phyloP scores from a whole-genome alignment of 352 stramenopile genomes.

The Thraustotheca clavata region DNA sequence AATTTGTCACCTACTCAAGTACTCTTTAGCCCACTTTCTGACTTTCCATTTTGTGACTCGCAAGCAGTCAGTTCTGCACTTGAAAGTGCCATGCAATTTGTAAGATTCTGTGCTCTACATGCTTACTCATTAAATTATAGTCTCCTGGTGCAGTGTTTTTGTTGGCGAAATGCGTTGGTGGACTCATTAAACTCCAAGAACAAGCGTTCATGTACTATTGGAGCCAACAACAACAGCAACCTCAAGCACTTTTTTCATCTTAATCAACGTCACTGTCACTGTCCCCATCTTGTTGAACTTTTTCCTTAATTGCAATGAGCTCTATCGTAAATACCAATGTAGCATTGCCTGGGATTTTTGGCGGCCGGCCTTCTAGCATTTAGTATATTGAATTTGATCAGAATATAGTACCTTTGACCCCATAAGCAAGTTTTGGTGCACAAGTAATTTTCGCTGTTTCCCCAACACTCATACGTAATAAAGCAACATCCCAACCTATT shows the following conservation, averaged over 20 bases:
- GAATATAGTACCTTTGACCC: slow-evolving; percentile 34
- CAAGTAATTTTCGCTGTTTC: slow-evolving; percentile 60
- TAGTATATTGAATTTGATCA: not conserved
- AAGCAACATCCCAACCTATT: slow-evolving; percentile 50
- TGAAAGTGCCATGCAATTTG: slow-evolving; percentile 20
- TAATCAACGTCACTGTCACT: not conserved
- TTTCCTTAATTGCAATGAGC: slow-evolving; percentile 74
- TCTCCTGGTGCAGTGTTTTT: slow-evolving; percentile 66
- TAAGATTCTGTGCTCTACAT: not conserved
- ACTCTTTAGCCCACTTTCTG: slow-evolving; percentile 57
- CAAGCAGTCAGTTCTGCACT: slow-evolving; percentile 53
- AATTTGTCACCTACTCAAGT: slow-evolving; percentile 61
- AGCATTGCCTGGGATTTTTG: slow-evolving; percentile 56
- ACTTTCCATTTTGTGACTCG: slow-evolving; percentile 48
- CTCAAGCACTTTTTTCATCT: not conserved
- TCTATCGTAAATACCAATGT: slow-evolving; percentile 75
- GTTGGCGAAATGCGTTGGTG: slow-evolving; percentile 76
- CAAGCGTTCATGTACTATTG: slow-evolving; percentile 83
- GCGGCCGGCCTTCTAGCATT: slow-evolving; percentile 30
- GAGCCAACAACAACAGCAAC: slow-evolving; percentile 39
- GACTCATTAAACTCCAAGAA: slow-evolving; percentile 72
- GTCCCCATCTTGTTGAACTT: slow-evolving; percentile 27
- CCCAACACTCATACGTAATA: slow-evolving; percentile 67
- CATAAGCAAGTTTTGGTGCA: slow-evolving; percentile 56
- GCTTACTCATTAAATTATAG: slow-evolving; percentile 14